Evolutionary conservation across 495 filamentous ascomycete genomes (phyloP).

Genomic region (Penicillium roqueforti): DNA sequence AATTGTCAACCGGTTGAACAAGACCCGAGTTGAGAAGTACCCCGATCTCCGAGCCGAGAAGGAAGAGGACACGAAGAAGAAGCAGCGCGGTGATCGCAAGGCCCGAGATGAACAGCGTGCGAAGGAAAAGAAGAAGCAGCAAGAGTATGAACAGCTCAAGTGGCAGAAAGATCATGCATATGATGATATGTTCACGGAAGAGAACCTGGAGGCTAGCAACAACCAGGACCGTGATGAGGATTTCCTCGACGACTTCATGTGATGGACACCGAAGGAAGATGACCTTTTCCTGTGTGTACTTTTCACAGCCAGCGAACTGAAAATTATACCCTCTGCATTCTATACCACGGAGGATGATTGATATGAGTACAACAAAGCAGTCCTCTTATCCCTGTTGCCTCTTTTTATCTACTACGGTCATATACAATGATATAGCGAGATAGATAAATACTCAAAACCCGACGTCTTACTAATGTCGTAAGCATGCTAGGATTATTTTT

Average conservation of each 20-base stretch:
- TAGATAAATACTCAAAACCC: not conserved
- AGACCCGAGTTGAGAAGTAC: conserved; percentile 83
- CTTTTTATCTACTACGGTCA: not conserved
- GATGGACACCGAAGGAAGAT: conserved; percentile 18
- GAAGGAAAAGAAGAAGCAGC: conserved; percentile 70
- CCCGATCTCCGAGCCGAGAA: conserved; percentile 77
- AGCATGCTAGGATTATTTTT: not conserved
- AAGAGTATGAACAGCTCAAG: conserved; percentile 81
- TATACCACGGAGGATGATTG: not conserved
- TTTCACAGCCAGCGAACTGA: conserved; percentile 4
- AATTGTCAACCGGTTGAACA: conserved; percentile 94
- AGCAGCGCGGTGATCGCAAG: conserved; percentile 65
- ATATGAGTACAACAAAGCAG: not conserved
- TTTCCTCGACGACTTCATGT: conserved; percentile 54
- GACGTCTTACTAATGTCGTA: not conserved
- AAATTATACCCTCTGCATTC: conserved; percentile 6
- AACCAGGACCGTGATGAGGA: conserved; percentile 50
- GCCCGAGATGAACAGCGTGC: conserved; percentile 66
- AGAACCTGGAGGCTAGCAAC: conserved; percentile 43
- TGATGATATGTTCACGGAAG: conserved; percentile 61
- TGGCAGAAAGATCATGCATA: conserved; percentile 94
- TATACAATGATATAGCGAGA: not conserved
- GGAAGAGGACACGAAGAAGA: conserved; percentile 64
- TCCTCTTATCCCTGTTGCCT: not conserved
- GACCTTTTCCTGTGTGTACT: conserved; percentile 3